Base-by-base conservation (phyloP, 2,329 filamentous ascomycete species). In the Aspergillus sp. region DNA sequence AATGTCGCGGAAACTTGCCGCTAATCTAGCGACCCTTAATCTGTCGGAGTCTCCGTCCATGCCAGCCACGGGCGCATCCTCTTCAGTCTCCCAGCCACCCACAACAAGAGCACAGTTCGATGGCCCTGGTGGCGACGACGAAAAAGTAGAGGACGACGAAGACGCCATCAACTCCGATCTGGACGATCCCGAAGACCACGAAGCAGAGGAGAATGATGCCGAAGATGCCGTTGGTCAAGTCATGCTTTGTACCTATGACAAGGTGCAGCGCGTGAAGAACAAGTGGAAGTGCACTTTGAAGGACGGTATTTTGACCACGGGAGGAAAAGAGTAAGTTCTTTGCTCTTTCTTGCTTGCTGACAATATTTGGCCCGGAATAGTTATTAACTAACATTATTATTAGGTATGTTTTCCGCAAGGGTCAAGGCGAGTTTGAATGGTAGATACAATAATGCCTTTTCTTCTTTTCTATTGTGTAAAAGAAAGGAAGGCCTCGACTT, bases 231-330 rank as follows among this genome's bases (percentile, higher is more conserved):
- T 86, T 54, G 83, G 85, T 1, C 86, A 94, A 57, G 90, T 94
- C 64, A 97, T 98, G 87, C 82, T 98, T 36, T 98, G 93, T 74
- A 96, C 94, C 65, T 98, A 98, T 66, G 93, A 98, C 74, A 98
- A 98, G 74, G 93, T 98, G 7, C 91, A 97, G 71, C 80, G 93
- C 42, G 93, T 97, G 61, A 98, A 98, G 82, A 98, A 97, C 73
- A 98, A 93, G 80, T 93, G 87, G 87, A 98, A 98, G 86, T 98
- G 93, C 71, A 90, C 88, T 1, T 81, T 98, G 53, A 97, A 97
- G 73, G 93, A 98, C 61, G 93, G 93, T 19, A 87, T 98, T 12
- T 77, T 98, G 56, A 94, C 87, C 40, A 88, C 94, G 34, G 90
- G 91, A 56, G 88, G 88, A 57, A 94, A 88, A 70, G 93, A 98